Conservation (phyloP, 106 monocot genomes). For the Acorus gramineus region DNA sequence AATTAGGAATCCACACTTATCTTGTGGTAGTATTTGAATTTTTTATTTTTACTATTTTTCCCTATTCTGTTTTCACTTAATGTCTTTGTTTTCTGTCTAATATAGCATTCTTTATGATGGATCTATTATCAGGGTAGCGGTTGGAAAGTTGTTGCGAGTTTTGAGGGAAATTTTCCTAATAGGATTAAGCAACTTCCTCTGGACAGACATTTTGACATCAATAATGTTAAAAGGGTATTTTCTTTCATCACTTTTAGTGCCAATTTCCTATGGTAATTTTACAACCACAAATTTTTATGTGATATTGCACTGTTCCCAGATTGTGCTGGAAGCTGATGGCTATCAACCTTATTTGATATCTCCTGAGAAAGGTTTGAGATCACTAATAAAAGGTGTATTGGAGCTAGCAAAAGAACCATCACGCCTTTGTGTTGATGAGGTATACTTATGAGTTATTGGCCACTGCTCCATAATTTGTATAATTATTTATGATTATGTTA, state of each 20-base stretch:
- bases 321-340: constrained; percentile 97
- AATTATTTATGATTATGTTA: too few relatives aligned
- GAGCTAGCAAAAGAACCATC: constrained; percentile 85
- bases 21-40: too few relatives aligned
- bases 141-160: constrained; percentile 94
- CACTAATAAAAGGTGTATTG: constrained; percentile 64
- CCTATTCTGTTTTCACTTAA: too few relatives aligned
- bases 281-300: too few relatives aligned
- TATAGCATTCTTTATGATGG: too few relatives aligned
- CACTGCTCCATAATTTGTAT: background rate
- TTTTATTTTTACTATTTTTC: too few relatives aligned
- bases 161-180: constrained; percentile 93
- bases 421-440: constrained; percentile 89
- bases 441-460: constrained; percentile 5
- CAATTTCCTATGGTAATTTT: too few relatives aligned
- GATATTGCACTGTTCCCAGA: constrained; percentile 22
- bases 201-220: constrained; percentile 92
- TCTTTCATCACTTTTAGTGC: background rate
- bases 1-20: too few relatives aligned
- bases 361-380: constrained; percentile 83
- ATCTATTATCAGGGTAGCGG: constrained; percentile 53
- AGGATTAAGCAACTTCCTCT: constrained; percentile 91
- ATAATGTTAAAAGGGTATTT: constrained; percentile 95
- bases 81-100: too few relatives aligned
- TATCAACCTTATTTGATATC: constrained; percentile 95